phyloP scores from a whole-genome alignment of 2,329 filamentous ascomycete species.

The Neonectria coccinea region DNA sequence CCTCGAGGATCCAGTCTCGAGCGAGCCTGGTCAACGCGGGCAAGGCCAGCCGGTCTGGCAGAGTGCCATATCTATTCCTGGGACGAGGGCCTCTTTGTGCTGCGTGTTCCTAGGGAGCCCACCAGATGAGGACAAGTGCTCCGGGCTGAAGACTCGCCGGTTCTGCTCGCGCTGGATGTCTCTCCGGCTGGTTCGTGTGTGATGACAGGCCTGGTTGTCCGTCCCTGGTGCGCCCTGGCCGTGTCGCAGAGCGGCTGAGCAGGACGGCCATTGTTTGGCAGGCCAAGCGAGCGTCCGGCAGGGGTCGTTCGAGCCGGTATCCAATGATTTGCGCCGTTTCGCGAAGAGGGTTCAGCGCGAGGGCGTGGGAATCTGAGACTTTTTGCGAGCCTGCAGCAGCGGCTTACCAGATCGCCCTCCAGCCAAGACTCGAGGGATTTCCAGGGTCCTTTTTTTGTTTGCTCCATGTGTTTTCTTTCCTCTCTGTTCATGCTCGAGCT shows the following conservation, averaged over 20 bases:
- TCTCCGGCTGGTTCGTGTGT: background rate
- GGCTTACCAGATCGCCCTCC: background rate
- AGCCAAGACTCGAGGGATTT: slow-evolving; percentile 1
- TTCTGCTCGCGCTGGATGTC: background rate
- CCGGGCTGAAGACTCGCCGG: background rate
- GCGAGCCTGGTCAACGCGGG: background rate
- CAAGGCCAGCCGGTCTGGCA: slow-evolving; percentile 21
- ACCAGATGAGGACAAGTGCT: slow-evolving; percentile 10
- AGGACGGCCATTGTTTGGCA: slow-evolving; percentile 39
- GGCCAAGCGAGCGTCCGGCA: slow-evolving; percentile 39
- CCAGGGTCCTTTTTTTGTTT: slow-evolving; percentile 1
- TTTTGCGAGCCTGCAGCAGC: slow-evolving; percentile 19
- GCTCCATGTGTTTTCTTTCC: background rate
- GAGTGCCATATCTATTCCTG: slow-evolving; percentile 3
- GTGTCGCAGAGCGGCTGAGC: slow-evolving; percentile 20
- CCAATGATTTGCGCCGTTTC: slow-evolving; percentile 37
- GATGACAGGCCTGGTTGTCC: slow-evolving; percentile 2
- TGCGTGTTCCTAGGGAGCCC: background rate
- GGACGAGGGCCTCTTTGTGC: slow-evolving; percentile 8
- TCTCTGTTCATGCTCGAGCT: slow-evolving; percentile 1
- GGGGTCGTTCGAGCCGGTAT: slow-evolving; percentile 34
- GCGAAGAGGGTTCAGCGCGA: slow-evolving; percentile 30
- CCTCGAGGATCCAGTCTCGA: background rate
- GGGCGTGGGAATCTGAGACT: slow-evolving; percentile 12
- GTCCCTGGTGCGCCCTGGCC: slow-evolving; percentile 1